These are phyloP conservation scores for Suillus fuscotomentosus DNA, from an alignment of 768 basidiomycete species.

Conservation along the genomic window DNA sequence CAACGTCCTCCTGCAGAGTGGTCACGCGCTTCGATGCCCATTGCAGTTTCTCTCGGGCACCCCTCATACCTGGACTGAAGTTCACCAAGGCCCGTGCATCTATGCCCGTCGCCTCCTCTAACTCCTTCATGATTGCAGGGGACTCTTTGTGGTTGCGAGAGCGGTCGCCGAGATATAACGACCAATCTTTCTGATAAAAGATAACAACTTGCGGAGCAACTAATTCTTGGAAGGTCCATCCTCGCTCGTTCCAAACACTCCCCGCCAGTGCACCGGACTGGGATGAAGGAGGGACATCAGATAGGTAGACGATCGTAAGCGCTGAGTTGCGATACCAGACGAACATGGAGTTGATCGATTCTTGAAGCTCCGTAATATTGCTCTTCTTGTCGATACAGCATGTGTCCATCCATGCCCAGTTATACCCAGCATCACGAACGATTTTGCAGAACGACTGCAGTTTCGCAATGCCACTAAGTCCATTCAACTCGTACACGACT, in stretches of 20 bases:
- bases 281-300: background rate
- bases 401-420: background rate
- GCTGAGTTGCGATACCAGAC: background rate
- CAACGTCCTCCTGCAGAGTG: background rate
- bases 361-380: background rate
- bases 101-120: background rate
- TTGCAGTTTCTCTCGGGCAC: background rate
- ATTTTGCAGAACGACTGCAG: background rate
- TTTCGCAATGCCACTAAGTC: background rate
- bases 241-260: background rate
- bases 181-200: background rate
- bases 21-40: background rate
- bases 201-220: background rate
- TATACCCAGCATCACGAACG: background rate
- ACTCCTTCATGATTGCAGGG: background rate
- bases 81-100: background rate
- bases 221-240: background rate
- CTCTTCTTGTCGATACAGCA: background rate
- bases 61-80: background rate
- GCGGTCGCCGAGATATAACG: background rate
- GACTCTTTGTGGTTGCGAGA: background rate
- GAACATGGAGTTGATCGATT: background rate
- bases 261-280: background rate
- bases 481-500: background rate
- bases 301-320: background rate